Conservation (phyloP, 345 rosid genomes). For the Hevea brasiliensis region DNA sequence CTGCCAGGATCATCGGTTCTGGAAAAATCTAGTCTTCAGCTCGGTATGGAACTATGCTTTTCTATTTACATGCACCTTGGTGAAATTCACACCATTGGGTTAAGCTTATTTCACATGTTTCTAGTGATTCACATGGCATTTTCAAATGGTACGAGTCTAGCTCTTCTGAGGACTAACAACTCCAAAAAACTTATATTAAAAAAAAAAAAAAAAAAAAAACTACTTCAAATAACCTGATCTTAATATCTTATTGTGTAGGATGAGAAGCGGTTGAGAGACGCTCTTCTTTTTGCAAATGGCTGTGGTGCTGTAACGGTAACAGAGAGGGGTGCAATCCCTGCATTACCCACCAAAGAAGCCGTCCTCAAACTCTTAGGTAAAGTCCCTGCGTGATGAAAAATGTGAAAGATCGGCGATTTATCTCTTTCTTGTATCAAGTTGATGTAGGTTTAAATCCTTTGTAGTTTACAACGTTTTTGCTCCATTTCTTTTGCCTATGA, state of each 20-base stretch:
- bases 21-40: not conserved
- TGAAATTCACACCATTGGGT: not conserved
- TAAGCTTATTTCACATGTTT: not conserved
- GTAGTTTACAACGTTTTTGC: not conserved
- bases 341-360: conserved; percentile 70
- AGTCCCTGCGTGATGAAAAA: conserved; percentile 7
- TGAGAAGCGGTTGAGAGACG: conserved; percentile 70
- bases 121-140: not conserved
- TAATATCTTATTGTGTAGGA: conserved; percentile 45
- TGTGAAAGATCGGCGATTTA: not conserved
- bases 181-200: not conserved
- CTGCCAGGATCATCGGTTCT: not conserved
- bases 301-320: conserved; percentile 88
- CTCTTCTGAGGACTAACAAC: not conserved
- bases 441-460: not conserved
- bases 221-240: not conserved
- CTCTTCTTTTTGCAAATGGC: conserved; percentile 75
- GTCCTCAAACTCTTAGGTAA: conserved; percentile 50
- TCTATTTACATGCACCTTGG: not conserved
- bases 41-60: not conserved
- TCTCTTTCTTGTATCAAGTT: not conserved
- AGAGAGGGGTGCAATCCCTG: conserved; percentile 94
- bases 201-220: no score
- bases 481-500: not conserved
- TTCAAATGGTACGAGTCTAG: not conserved